Conservation (phyloP, 2,329 filamentous ascomycete species). For the Exserohilum rostratum region DNA sequence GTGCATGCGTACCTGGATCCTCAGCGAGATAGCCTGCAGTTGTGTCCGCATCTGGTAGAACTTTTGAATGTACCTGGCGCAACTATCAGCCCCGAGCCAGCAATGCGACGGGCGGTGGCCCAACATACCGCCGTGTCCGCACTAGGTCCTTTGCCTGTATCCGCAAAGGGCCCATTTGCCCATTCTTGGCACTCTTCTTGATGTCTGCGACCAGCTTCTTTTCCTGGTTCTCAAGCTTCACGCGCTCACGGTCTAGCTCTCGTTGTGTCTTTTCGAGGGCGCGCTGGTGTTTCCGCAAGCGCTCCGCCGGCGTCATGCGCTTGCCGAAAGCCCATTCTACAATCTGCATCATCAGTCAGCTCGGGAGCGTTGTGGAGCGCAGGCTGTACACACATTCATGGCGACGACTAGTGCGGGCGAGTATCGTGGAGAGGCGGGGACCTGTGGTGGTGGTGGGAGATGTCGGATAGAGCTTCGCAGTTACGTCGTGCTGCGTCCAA, state of each 20-base stretch:
- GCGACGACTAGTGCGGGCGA: constrained; percentile 20
- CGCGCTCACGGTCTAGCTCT: constrained; percentile 90
- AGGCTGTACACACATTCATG: constrained; percentile 54
- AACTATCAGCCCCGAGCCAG: constrained; percentile 10
- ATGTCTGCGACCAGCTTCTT: constrained; percentile 96
- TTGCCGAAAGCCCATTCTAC: constrained; percentile 99
- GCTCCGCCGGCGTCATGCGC: constrained; percentile 95
- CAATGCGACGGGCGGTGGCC: neutral
- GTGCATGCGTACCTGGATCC: constrained; percentile 76
- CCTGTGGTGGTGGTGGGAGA: constrained; percentile 8
- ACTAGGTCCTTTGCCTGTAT: constrained; percentile 98
- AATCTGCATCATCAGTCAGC: constrained; percentile 54
- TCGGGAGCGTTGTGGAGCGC: neutral
- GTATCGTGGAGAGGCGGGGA: constrained; percentile 1
- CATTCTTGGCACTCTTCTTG: constrained; percentile 97
- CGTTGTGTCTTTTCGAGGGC: constrained; percentile 97
- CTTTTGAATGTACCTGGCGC: constrained; percentile 84
- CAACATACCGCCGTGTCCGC: constrained; percentile 74
- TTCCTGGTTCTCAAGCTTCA: constrained; percentile 97
- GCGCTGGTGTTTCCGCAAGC: constrained; percentile 90
- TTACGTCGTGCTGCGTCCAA: neutral
- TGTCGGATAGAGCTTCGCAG: constrained; percentile 7
- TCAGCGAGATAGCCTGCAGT: constrained; percentile 90
- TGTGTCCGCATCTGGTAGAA: constrained; percentile 99
- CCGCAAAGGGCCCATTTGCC: constrained; percentile 97